These are phyloP conservation scores for Euclidium syriacum DNA, from an alignment of 345 rosid genomes.

Conservation along the genomic window DNA sequence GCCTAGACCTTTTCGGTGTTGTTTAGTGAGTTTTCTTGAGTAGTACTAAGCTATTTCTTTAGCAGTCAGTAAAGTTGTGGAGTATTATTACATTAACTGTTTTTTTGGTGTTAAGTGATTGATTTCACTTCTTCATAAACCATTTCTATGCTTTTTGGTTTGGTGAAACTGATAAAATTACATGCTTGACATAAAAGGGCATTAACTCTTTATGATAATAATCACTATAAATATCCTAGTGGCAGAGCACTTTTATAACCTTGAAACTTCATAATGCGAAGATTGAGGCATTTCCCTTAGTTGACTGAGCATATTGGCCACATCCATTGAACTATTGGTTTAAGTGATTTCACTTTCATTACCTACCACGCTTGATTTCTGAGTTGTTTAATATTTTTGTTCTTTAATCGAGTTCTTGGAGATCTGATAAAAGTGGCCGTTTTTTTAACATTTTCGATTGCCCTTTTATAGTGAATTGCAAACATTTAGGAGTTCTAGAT, in stretches of 20 bases:
- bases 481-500: constrained; percentile 2
- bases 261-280: constrained; percentile 11
- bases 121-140: background rate
- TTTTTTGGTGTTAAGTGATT: background rate
- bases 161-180: background rate
- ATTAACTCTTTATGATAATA: constrained; percentile 12
- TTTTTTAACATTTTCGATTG: background rate
- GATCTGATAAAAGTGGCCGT: background rate
- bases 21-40: background rate
- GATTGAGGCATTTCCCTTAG: constrained; percentile 10
- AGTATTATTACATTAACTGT: background rate
- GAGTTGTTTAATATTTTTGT: constrained; percentile 15
- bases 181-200: constrained; percentile 3
- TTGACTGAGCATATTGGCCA: constrained; percentile 31
- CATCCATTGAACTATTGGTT: constrained; percentile 5
- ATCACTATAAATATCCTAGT: constrained; percentile 19
- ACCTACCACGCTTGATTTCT: constrained; percentile 14
- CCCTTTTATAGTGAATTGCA: background rate
- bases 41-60: background rate
- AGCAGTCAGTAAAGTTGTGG: background rate
- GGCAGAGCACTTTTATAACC: constrained; percentile 13
- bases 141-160: background rate
- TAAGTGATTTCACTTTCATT: constrained; percentile 30
- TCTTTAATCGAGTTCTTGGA: background rate
- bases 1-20: background rate